These are phyloP conservation scores for Penicillium sp. DNA, from an alignment of 2,329 filamentous ascomycete species.

Conservation along the genomic window DNA sequence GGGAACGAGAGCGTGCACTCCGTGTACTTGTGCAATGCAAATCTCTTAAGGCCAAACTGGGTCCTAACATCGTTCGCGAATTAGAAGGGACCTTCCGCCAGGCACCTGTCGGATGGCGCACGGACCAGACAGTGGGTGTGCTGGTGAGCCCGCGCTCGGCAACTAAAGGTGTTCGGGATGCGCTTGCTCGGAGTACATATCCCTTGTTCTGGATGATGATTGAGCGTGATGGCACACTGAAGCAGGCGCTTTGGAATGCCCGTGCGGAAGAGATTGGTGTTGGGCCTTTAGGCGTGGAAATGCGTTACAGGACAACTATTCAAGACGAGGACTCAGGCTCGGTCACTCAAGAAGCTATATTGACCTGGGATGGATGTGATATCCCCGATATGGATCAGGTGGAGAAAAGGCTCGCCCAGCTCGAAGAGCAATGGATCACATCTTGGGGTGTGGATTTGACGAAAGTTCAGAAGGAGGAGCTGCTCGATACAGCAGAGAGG, in stretches of 20 bases:
- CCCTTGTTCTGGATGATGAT: slow-evolving; percentile 66
- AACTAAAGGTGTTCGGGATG: slow-evolving; percentile 75
- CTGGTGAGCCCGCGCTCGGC: slow-evolving; percentile 68
- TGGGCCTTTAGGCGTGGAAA: slow-evolving; percentile 40
- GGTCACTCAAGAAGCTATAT: slow-evolving; percentile 24
- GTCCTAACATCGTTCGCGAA: slow-evolving; percentile 47
- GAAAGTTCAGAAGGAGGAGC: slow-evolving; percentile 19
- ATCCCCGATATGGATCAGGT: slow-evolving; percentile 35
- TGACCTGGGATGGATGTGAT: slow-evolving; percentile 41
- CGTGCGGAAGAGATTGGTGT: slow-evolving; percentile 41
- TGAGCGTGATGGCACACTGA: slow-evolving; percentile 37
- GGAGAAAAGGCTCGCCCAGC: slow-evolving; percentile 25
- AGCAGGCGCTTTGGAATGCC: slow-evolving; percentile 49
- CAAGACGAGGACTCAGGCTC: slow-evolving; percentile 19
- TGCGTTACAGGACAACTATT: slow-evolving; percentile 28
- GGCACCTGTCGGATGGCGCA: slow-evolving; percentile 71
- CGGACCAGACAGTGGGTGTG: slow-evolving; percentile 64
- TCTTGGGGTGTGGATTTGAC: slow-evolving; percentile 26
- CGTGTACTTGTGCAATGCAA: slow-evolving; percentile 51
- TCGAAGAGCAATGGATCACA: slow-evolving; percentile 31
- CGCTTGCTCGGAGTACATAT: slow-evolving; percentile 64
- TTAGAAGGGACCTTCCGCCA: slow-evolving; percentile 67
- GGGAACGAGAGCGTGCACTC: slow-evolving; percentile 32
- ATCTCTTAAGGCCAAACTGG: slow-evolving; percentile 42
- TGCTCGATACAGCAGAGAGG: slow-evolving; percentile 31